Evolutionary conservation across 129 eudicot genomes (phyloP), one percentile per base, ranked within the genome.

Genomic region (Ambrosia artemisiifolia): DNA sequence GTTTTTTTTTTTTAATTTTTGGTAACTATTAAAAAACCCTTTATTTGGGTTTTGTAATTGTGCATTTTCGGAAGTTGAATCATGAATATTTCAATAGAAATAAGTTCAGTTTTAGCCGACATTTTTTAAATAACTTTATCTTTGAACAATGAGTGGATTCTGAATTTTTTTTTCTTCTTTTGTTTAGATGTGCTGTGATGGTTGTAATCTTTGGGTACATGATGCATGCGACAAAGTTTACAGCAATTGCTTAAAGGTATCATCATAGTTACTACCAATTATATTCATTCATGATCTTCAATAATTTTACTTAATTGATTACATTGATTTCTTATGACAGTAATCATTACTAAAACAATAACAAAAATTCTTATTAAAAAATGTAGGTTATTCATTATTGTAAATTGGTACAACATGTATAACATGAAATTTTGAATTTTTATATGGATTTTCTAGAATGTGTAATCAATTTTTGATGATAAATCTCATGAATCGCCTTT

Each of bases 161-260:
- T 81, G 16, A 65, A 57, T 74, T 70, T 40, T 11, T 62, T 60
- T 16, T 61, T 59, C 9, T 48, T 72, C 8, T 28, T 65, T 75
- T 75, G 73, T 11, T 20, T 63, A 93, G 98, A 90, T 87, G 35
- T 87, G 89, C 68, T 93, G 96, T 82, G 92, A 84, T 83, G 94
- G 95, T 50, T 93, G 98, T 81, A 80, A 90, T 85, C 95, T 90
- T 73, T 93, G 98, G 98, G 91, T 90, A 69, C 95, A 85, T 76
- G 86, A 82, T 65, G 91, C 87, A 63, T 80, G 87, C 63, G 86
- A 89, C 30, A 77, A 82, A 77, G 69, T 86, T 59, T 82, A 87
- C 28, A 55, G 82, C 71, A 71, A 87, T 14, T 71, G 61, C 80
- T 69, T 87, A 28, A 83, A 85, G 96, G 98, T 93, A 63, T 57